Conservation (phyloP, 108 stramenopile species). For the Epipyxis sp. region DNA sequence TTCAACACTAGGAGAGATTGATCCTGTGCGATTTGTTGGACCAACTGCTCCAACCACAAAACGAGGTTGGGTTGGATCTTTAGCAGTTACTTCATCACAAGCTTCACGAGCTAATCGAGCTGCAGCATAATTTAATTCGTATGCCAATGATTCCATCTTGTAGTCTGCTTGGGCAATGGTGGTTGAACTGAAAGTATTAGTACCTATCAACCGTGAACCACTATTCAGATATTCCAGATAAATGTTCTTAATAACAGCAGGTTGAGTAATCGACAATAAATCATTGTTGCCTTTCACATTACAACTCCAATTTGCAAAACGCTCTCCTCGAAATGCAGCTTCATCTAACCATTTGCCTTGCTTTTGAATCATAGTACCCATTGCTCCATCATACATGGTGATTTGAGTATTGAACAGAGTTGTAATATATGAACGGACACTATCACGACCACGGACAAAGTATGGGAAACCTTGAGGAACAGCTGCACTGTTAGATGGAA, state of each 20-base stretch:
- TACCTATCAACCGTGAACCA: conserved; percentile 89
- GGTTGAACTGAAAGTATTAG: conserved; percentile 96
- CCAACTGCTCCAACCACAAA: conserved; percentile 96
- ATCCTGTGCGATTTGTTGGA: conserved; percentile 93
- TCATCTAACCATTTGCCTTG: conserved; percentile 14
- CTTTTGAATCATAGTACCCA: conserved; percentile 36
- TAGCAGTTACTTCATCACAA: conserved; percentile 87
- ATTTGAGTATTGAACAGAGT: conserved; percentile 73
- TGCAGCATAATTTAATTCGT: conserved; percentile 86
- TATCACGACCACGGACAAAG: conserved; percentile 86
- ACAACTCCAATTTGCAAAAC: conserved; percentile 69
- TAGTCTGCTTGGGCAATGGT: conserved; percentile 98
- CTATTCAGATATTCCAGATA: conserved; percentile 84
- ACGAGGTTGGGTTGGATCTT: conserved; percentile 86
- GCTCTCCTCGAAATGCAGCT: conserved; percentile 62
- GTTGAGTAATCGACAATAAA: conserved; percentile 90
- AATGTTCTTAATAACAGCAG: conserved; percentile 86
- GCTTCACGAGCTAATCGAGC: conserved; percentile 91
- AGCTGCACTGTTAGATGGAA: conserved; percentile 45
- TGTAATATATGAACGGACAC: conserved; percentile 78
- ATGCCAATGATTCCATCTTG: conserved; percentile 86
- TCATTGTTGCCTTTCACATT: conserved; percentile 98
- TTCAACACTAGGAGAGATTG: conserved; percentile 91
- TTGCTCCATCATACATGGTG: conserved; percentile 30
- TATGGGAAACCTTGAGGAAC: conserved; percentile 76